Percentiles rank a stretch among this genome's conserved stretches.
phyloP scores from a whole-genome alignment of 371 early-diverging fungal species.

The Saksenaea vasiformis region DNA sequence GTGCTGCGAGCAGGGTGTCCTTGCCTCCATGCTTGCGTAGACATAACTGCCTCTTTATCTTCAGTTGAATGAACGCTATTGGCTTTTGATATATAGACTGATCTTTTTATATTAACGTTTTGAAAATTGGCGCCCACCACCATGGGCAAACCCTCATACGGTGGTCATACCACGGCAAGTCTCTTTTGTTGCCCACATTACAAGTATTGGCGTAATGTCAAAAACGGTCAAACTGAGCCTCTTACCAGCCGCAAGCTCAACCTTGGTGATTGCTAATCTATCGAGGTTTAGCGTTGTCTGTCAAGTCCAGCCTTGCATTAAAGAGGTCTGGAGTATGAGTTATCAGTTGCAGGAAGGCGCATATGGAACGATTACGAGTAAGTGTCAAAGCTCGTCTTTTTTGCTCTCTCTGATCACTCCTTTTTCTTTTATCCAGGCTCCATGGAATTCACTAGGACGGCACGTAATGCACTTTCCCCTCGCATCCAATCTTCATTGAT shows the following conservation, averaged over 20 bases:
- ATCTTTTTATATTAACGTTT: background rate
- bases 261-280: background rate
- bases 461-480: background rate
- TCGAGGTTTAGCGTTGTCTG: background rate
- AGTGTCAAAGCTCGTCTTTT: background rate
- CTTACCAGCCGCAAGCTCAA: background rate
- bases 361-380: background rate
- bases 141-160: background rate
- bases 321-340: background rate
- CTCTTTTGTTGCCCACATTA: background rate
- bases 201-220: background rate
- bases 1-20: constrained; percentile 1
- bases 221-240: background rate
- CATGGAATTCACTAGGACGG: background rate
- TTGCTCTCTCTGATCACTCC: background rate
- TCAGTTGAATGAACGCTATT: background rate
- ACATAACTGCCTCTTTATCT: background rate
- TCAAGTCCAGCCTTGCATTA: background rate
- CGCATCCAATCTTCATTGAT: background rate
- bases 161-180: background rate
- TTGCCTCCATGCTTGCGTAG: constrained; percentile 1
- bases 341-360: background rate
- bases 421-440: background rate
- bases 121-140: background rate
- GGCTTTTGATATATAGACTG: background rate